Percentiles rank a stretch among this genome's conserved stretches.
These are phyloP conservation scores for Citrullus mucosospermus DNA, from an alignment of 306 rosid genomes.

Conservation along the genomic window DNA sequence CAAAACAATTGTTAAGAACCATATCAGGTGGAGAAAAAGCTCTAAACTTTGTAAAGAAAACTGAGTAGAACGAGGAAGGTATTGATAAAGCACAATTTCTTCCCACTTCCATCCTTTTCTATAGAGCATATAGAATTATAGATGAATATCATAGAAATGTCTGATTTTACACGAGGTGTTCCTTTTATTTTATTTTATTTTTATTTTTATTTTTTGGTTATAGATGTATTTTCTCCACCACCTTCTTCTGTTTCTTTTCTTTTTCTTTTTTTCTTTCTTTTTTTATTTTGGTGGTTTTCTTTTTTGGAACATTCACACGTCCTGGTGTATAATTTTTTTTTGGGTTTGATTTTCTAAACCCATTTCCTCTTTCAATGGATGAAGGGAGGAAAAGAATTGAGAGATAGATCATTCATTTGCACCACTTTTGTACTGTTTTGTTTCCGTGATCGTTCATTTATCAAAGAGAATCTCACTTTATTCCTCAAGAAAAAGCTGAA, in stretches of 20 bases:
- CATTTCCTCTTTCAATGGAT: not conserved
- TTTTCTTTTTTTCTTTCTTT: not conserved
- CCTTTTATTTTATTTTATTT: not conserved
- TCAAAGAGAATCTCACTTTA: not conserved
- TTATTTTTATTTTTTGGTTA: not conserved
- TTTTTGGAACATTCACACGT: not conserved
- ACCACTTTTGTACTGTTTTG: not conserved
- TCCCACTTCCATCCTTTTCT: not conserved
- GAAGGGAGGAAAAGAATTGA: not conserved
- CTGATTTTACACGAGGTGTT: not conserved
- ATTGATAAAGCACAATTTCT: not conserved
- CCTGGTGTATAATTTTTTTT: not conserved
- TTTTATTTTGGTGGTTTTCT: not conserved
- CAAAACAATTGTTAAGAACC: slow-evolving; percentile 59
- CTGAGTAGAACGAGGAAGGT: slow-evolving; percentile 12
- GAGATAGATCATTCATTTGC: not conserved
- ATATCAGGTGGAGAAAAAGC: slow-evolving; percentile 46
- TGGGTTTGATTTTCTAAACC: not conserved
- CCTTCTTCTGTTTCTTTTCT: too few relatives aligned
- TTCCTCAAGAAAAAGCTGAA: not conserved
- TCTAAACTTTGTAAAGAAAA: slow-evolving; percentile 14
- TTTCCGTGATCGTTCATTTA: not conserved
- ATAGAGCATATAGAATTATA: slow-evolving; percentile 5
- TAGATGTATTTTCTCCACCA: not conserved
- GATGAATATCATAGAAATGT: not conserved